Evolutionary conservation across 352 stramenopile genomes (phyloP).

Genomic region (Halophytophthora polymorphica): DNA sequence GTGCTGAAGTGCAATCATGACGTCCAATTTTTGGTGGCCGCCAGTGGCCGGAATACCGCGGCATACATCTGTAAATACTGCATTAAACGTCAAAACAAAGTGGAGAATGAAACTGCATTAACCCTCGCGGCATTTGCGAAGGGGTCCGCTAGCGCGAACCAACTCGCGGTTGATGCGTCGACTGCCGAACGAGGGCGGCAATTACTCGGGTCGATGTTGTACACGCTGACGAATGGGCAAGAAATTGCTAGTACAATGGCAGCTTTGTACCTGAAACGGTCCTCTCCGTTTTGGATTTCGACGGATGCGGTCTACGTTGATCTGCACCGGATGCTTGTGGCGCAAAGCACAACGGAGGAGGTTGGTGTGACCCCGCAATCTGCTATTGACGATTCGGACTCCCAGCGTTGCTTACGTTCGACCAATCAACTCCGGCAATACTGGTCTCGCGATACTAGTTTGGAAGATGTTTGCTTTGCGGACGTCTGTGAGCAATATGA

Average conservation of each 20-base stretch:
- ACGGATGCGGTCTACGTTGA: conserved; percentile 10
- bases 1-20: conserved; percentile 30
- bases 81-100: conserved; percentile 20
- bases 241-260: conserved; percentile 17
- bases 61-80: conserved; percentile 30
- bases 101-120: conserved; percentile 19
- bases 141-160: neutral
- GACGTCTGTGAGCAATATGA: conserved; percentile 12
- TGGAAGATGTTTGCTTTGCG: conserved; percentile 7
- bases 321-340: neutral
- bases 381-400: no score
- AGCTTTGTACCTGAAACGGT: conserved; percentile 9
- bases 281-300: conserved; percentile 20
- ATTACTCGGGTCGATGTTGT: conserved; percentile 18
- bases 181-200: conserved; percentile 7
- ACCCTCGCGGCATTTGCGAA: conserved; percentile 14
- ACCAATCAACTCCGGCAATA: neutral
- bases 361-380: conserved; percentile 2
- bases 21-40: conserved; percentile 14
- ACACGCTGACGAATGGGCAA: conserved; percentile 11
- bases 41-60: conserved; percentile 9
- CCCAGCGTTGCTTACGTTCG: no score
- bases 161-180: conserved; percentile 4
- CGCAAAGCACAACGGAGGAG: neutral
- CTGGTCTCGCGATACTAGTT: neutral